Evolutionary conservation across 1,284 basidiomycete species (phyloP).

Genomic region (Cryptococcus amylolentus): DNA sequence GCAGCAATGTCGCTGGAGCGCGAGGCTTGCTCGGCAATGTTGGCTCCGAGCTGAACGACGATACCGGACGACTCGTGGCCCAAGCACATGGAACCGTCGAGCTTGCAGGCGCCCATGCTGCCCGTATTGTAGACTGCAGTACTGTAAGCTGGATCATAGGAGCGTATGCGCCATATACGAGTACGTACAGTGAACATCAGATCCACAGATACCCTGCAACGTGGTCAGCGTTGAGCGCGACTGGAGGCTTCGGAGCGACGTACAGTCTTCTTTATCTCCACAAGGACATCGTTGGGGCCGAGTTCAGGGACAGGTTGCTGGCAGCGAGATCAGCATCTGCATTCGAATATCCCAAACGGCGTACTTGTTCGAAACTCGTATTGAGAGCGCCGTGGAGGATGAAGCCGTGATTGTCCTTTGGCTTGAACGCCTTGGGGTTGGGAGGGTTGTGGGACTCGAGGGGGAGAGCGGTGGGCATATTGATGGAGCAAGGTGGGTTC

Average conservation of each 20-base stretch:
- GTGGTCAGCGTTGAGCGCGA: constrained; percentile 1
- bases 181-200: constrained; percentile 61
- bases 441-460: background rate
- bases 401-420: constrained; percentile 42
- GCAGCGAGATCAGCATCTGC: background rate
- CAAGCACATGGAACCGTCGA: constrained; percentile 43
- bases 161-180: background rate
- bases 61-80: constrained; percentile 48
- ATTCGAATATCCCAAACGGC: background rate
- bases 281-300: constrained; percentile 72
- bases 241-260: constrained; percentile 20
- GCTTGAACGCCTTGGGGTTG: constrained; percentile 25
- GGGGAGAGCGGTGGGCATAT: constrained; percentile 6
- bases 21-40: constrained; percentile 30
- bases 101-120: constrained; percentile 36
- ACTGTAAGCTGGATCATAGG: background rate
- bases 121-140: constrained; percentile 41
- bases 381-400: constrained; percentile 41
- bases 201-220: constrained; percentile 77
- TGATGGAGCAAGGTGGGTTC: background rate
- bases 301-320: constrained; percentile 74
- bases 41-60: constrained; percentile 42
- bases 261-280: constrained; percentile 87
- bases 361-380: constrained; percentile 37
- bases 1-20: constrained; percentile 13